A percentile compares a stretch with the other conserved stretches of the same genome.
These are phyloP conservation scores for Colletotrichum cuscutae DNA, from an alignment of 2,329 filamentous ascomycete genomes.

Conservation along the genomic window DNA sequence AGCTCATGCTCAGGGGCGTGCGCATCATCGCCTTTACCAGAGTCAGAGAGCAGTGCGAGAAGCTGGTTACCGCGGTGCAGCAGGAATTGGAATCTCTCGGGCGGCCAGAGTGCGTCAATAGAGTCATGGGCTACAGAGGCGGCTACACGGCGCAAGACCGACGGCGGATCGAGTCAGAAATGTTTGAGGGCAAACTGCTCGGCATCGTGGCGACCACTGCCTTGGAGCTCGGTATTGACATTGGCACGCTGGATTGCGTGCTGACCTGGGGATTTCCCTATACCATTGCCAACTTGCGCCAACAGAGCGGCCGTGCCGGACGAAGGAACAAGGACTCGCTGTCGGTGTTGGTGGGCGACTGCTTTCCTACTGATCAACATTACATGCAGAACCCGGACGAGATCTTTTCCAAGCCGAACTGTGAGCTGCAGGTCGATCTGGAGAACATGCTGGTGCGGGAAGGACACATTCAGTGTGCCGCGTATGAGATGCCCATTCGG, in stretches of 20 bases:
- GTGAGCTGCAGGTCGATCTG: constrained; percentile 90
- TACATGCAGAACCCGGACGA: constrained; percentile 98
- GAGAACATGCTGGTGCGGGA: constrained; percentile 90
- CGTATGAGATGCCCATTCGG: constrained; percentile 93
- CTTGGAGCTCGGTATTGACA: constrained; percentile 93
- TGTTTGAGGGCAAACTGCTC: constrained; percentile 95
- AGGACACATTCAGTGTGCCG: constrained; percentile 95
- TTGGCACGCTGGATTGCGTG: constrained; percentile 92
- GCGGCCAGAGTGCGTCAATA: constrained; percentile 76
- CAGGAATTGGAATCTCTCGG: constrained; percentile 79
- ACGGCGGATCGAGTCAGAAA: constrained; percentile 88
- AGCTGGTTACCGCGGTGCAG: constrained; percentile 82
- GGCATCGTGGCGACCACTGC: constrained; percentile 95
- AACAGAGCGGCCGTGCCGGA: constrained; percentile 94
- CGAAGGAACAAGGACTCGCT: constrained; percentile 93
- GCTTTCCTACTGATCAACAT: constrained; percentile 90
- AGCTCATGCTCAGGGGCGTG: constrained; percentile 87
- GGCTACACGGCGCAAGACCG: constrained; percentile 94
- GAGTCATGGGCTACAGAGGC: constrained; percentile 95
- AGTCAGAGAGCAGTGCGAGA: constrained; percentile 88
- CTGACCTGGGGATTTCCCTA: constrained; percentile 95
- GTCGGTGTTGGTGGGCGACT: constrained; percentile 88
- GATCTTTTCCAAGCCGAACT: constrained; percentile 91
- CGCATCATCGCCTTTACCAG: constrained; percentile 93
- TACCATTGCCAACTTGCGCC: constrained; percentile 91